Evolutionary conservation across 345 rosid species (phyloP).

Genomic region (Sisymbrium irio): DNA sequence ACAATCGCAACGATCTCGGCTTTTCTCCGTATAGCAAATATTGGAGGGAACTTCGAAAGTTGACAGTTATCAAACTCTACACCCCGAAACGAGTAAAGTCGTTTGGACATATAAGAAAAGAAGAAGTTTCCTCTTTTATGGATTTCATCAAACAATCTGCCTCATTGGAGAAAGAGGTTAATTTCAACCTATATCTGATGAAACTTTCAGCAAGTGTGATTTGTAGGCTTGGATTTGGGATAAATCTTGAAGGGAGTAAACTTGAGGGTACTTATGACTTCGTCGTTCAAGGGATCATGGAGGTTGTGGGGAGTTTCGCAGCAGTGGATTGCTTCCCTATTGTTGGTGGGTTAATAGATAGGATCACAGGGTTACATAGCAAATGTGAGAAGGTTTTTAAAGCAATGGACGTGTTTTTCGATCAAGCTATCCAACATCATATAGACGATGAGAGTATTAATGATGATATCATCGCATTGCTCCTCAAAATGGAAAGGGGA

Average conservation of each 20-base stretch:
- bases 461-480: conserved; percentile 44
- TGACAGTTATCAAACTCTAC: too few relatives aligned
- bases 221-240: conserved; percentile 35
- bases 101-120: too few relatives aligned
- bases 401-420: conserved; percentile 38
- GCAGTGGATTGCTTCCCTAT: conserved; percentile 35
- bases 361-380: neutral
- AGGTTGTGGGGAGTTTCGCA: conserved; percentile 22
- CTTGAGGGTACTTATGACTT: neutral
- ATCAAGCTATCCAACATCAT: conserved; percentile 41
- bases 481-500: conserved; percentile 36
- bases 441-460: conserved; percentile 25
- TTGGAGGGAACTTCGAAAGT: too few relatives aligned
- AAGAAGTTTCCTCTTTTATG: too few relatives aligned
- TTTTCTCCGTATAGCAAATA: too few relatives aligned
- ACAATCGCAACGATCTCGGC: too few relatives aligned
- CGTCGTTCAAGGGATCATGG: conserved; percentile 28
- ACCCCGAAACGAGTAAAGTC: too few relatives aligned
- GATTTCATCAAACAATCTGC: too few relatives aligned
- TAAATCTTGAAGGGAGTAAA: conserved; percentile 11
- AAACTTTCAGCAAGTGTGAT: conserved; percentile 22
- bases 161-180: too few relatives aligned
- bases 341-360: conserved; percentile 38
- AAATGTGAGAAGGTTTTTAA: conserved; percentile 36
- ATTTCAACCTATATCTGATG: conserved; percentile 18